These are phyloP conservation scores for Ophiocordyceps sinensis DNA, from an alignment of 2,329 filamentous ascomycete species.

Conservation along the genomic window DNA sequence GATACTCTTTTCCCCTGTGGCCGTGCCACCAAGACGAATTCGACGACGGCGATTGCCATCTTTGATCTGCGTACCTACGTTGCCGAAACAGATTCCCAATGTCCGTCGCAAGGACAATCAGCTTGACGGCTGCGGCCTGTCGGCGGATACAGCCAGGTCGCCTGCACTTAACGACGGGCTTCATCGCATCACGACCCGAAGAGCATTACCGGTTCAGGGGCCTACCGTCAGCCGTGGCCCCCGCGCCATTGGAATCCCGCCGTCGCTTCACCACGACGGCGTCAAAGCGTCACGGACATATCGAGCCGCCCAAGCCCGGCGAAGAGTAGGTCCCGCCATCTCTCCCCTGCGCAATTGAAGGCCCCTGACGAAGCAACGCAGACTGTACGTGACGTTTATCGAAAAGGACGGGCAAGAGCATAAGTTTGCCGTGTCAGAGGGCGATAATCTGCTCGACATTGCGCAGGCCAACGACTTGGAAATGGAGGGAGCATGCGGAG, in stretches of 20 bases:
- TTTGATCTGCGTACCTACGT: too few species aligned
- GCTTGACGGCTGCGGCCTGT: conserved; percentile 14
- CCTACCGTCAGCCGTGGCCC: conserved; percentile 3
- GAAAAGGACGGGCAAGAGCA: conserved; percentile 73
- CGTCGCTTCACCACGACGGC: conserved; percentile 53
- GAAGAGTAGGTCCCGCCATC: conserved; percentile 58
- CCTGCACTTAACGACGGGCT: conserved; percentile 5
- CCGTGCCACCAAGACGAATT: not conserved
- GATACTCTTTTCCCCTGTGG: not conserved
- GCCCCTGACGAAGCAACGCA: conserved; percentile 19
- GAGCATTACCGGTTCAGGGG: conserved; percentile 9
- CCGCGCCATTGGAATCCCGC: conserved; percentile 7
- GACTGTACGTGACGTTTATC: conserved; percentile 79
- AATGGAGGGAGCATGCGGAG: conserved; percentile 97
- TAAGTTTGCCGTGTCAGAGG: conserved; percentile 66
- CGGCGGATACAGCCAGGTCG: conserved; percentile 14
- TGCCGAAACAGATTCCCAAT: conserved; percentile 7
- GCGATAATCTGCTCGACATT: conserved; percentile 90
- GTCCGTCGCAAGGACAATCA: conserved; percentile 18
- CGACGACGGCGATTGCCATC: too few species aligned
- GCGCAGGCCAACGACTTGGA: conserved; percentile 90
- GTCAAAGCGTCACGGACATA: conserved; percentile 55
- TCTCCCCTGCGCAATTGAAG: not conserved
- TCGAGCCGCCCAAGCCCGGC: conserved; percentile 72
- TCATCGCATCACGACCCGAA: conserved; percentile 2